Evolutionary conservation across 1,284 basidiomycete species (phyloP).

Genomic region (Neonothopanus nambi): DNA sequence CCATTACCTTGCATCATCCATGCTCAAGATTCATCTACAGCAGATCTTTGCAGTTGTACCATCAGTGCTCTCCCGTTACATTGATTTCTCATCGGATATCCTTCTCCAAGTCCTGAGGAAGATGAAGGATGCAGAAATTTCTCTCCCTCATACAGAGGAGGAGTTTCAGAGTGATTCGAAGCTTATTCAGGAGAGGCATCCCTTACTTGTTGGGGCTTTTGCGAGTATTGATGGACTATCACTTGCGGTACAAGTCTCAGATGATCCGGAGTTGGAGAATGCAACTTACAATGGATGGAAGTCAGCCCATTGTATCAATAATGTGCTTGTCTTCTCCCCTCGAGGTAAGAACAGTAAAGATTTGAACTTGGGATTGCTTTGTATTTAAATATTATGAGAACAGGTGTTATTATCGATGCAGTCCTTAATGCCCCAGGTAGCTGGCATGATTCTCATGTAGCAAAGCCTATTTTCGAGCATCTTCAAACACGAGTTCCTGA

Average conservation of each 20-base stretch:
- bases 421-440: conserved; percentile 39
- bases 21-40: conserved; percentile 36
- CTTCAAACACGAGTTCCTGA: conserved; percentile 29
- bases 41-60: conserved; percentile 40
- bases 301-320: conserved; percentile 19
- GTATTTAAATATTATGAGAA: conserved; percentile 5
- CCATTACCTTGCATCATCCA: conserved; percentile 45
- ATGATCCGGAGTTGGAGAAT: conserved; percentile 13
- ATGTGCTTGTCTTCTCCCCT: conserved; percentile 24
- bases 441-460: conserved; percentile 41
- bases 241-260: conserved; percentile 14
- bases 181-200: conserved; percentile 36
- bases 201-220: conserved; percentile 40
- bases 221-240: conserved; percentile 22
- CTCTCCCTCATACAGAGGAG: conserved; percentile 29
- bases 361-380: neutral
- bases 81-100: conserved; percentile 31
- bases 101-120: conserved; percentile 24
- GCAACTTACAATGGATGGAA: conserved; percentile 12
- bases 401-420: conserved; percentile 30
- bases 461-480: conserved; percentile 31
- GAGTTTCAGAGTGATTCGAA: conserved; percentile 31
- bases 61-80: conserved; percentile 34
- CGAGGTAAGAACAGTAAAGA: conserved; percentile 28
- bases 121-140: conserved; percentile 35